Base-by-base conservation (phyloP, 2,329 filamentous ascomycete species). In the Tolypocladium inflatum region DNA sequence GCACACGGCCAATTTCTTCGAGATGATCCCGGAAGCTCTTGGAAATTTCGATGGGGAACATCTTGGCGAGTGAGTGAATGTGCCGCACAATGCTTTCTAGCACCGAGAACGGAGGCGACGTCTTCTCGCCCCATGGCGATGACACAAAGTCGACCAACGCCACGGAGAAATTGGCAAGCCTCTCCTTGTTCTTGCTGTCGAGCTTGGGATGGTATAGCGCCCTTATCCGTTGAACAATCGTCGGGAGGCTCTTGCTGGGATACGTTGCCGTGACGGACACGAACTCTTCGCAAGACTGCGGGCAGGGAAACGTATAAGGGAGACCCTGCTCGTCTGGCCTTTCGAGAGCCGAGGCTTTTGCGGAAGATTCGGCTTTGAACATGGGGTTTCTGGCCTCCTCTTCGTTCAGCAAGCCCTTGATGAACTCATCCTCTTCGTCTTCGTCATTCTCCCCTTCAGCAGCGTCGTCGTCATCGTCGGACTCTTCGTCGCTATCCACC, bases 151-250 rank as follows among this genome's bases (percentile, higher is more conserved):
- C 84, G 30, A 92, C 81, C 13, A 93, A 77, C 7, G 81, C 79
- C 39, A 77, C 75, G 5, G 87, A 79, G 68, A 93, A 91, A 55
- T 82, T 78, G 59, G 83, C 71, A 17, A 97, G 83, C 67, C 90
- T 91, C 62, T 84, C 81, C 75, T 96, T 97, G 76, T 99, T 97
- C 59, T 88, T 85, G 63, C 83, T 84, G 61, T 88, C 85, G 38
- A 99, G 81, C 64, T 93, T 92, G 9, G 93, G 89, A 68, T 97
- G 91, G 70, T 97, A 89, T n/a, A 96, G 77, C 15, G 92, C 89
- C 73, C 94, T 86, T 65, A 99, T 94, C 60, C 93, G 85, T 71
- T 96, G 92, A 30, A 99, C 80, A 45, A 95, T 87, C 0, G 83
- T 88, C 0, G 91, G 88, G 2, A 93, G 74, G 65, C 90, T 86